A percentile compares a stretch with the other conserved stretches of the same genome.
Conservation (phyloP, 2,329 filamentous ascomycete species). For the Fusarium sambucinum region DNA sequence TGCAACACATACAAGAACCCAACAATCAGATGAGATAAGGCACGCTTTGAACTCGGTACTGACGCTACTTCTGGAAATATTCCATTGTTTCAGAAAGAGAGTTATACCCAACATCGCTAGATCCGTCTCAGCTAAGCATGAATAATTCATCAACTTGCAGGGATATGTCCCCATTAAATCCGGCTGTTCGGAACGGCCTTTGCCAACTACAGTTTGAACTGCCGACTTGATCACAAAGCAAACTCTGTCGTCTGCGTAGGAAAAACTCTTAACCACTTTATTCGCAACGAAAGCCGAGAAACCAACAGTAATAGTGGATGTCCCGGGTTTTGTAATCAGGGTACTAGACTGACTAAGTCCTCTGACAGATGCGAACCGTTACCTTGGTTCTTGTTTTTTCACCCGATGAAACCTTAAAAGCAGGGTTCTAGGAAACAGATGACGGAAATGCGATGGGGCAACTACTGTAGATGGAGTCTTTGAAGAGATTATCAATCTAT, state of each 20-base stretch:
- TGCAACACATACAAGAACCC: neutral
- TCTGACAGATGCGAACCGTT: neutral
- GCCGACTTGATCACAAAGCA: neutral
- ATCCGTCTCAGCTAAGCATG: slow-evolving; percentile 1
- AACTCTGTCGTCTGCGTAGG: neutral
- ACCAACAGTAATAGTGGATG: neutral
- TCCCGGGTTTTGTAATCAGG: neutral
- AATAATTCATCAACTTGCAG: neutral
- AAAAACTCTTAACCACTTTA: neutral
- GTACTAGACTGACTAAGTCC: neutral
- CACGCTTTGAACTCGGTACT: neutral
- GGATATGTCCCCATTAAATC: neutral
- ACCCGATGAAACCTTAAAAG: neutral
- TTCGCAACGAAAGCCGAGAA: neutral
- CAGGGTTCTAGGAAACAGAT: neutral
- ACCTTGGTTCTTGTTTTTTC: slow-evolving; percentile 4
- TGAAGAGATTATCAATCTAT: neutral
- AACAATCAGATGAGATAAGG: neutral
- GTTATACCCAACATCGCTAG: neutral
- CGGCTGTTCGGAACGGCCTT: neutral
- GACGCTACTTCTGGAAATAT: neutral
- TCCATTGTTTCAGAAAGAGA: neutral
- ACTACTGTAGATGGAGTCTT: neutral
- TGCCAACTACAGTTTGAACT: neutral
- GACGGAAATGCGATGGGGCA: neutral